Evolutionary conservation across 164 flowering plant species (phyloP).

Genomic region (Santalum album): DNA sequence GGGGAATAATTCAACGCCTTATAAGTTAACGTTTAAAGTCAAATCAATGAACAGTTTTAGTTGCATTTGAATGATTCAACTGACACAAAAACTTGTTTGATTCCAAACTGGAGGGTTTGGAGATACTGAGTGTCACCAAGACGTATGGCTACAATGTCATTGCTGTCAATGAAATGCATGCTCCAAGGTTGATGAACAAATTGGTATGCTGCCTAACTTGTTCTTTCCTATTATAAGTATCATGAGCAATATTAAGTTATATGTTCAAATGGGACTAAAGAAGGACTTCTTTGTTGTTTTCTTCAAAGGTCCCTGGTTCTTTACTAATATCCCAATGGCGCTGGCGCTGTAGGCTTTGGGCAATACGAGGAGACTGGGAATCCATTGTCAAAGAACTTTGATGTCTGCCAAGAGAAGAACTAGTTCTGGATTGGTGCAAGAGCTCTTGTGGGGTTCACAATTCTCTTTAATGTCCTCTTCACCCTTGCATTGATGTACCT

Average conservation of each 20-base stretch:
- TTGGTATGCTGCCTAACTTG: neutral
- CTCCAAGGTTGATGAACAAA: constrained; percentile 5
- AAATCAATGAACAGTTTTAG: too few species aligned
- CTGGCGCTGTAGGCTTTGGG: neutral
- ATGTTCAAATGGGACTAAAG: too few species aligned
- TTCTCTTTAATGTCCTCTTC: constrained; percentile 1
- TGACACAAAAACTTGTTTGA: too few species aligned
- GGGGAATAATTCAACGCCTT: too few species aligned
- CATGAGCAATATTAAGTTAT: too few species aligned
- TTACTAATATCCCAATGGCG: too few species aligned
- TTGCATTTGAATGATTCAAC: too few species aligned
- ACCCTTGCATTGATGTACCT: constrained; percentile 1
- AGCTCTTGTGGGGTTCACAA: neutral
- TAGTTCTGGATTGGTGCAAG: too few species aligned
- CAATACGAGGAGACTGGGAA: neutral
- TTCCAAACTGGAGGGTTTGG: constrained; percentile 2
- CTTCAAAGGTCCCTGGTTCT: too few species aligned
- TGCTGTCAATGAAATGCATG: neutral
- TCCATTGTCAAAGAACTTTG: neutral
- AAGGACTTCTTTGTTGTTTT: too few species aligned
- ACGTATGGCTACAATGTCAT: neutral
- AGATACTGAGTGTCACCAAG: neutral
- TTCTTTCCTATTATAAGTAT: neutral
- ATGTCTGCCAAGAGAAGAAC: neutral
- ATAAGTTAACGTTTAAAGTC: too few species aligned